A percentile compares a stretch with the other conserved stretches of the same genome.
These are phyloP conservation scores for Mycena pura DNA, from an alignment of 768 basidiomycete genomes.

Conservation along the genomic window DNA sequence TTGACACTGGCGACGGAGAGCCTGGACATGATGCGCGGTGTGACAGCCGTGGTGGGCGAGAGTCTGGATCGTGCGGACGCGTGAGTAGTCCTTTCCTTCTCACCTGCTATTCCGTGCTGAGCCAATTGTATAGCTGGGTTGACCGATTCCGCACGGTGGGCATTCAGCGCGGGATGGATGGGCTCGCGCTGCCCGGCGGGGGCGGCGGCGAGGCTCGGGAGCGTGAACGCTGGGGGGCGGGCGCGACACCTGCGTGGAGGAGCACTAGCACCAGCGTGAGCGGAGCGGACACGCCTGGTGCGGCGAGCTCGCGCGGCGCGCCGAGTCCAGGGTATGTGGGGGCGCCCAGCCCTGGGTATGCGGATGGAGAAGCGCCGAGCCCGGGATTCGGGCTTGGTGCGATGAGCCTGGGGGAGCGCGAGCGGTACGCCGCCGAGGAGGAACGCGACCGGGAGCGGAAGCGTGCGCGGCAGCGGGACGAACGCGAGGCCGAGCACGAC, in stretches of 20 bases:
- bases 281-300: neutral
- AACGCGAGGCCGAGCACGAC: no score
- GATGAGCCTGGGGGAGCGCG: neutral
- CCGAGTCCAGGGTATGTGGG: neutral
- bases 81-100: slow-evolving; percentile 48
- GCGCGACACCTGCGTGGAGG: slow-evolving; percentile 3
- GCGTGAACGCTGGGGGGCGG: slow-evolving; percentile 4
- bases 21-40: slow-evolving; percentile 89
- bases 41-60: slow-evolving; percentile 88
- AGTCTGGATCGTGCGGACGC: slow-evolving; percentile 87
- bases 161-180: slow-evolving; percentile 58
- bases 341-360: neutral
- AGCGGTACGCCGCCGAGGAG: no score
- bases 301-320: neutral
- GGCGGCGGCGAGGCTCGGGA: slow-evolving; percentile 3
- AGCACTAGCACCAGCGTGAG: neutral
- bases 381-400: neutral
- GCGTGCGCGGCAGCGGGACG: no score
- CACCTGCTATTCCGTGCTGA: slow-evolving; percentile 13
- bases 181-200: slow-evolving; percentile 32
- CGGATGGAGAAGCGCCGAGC: neutral
- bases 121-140: slow-evolving; percentile 66
- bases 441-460: no score
- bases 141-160: slow-evolving; percentile 81
- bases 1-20: slow-evolving; percentile 89